These are phyloP conservation scores for Saccharomyces jurei DNA, from an alignment of 805 yeast species.

Conservation along the genomic window DNA sequence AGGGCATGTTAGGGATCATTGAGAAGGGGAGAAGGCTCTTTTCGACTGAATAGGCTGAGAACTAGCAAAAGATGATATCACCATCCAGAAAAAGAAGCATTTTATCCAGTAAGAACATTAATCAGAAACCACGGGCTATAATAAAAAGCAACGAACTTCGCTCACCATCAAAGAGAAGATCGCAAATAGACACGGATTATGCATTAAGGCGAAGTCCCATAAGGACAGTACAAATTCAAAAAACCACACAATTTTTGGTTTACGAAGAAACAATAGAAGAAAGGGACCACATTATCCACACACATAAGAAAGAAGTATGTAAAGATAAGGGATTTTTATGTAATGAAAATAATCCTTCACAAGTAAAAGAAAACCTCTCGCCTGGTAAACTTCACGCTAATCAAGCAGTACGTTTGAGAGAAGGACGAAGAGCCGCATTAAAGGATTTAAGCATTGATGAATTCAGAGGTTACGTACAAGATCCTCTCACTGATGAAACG, in stretches of 20 bases:
- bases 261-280: neutral
- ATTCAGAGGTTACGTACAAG: slow-evolving; percentile 10
- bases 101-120: neutral
- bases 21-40: neutral
- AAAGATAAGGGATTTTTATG: neutral
- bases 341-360: neutral
- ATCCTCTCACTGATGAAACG: slow-evolving; percentile 4
- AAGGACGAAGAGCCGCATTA: slow-evolving; percentile 5
- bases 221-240: neutral
- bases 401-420: neutral
- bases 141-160: neutral
- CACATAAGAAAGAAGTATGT: neutral
- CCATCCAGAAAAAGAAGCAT: neutral
- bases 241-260: neutral
- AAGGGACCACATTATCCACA: neutral
- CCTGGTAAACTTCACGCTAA: neutral
- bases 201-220: neutral
- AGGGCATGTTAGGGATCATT: neutral
- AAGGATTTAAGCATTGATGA: slow-evolving; percentile 12
- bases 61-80: neutral
- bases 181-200: neutral
- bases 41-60: neutral
- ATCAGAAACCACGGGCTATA: neutral
- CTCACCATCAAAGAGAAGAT: neutral
- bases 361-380: neutral